Percentiles rank a stretch among this genome's conserved stretches.
Evolutionary conservation across 768 basidiomycete genomes (phyloP).

Genomic region (Cystofilobasidium capitatum): DNA sequence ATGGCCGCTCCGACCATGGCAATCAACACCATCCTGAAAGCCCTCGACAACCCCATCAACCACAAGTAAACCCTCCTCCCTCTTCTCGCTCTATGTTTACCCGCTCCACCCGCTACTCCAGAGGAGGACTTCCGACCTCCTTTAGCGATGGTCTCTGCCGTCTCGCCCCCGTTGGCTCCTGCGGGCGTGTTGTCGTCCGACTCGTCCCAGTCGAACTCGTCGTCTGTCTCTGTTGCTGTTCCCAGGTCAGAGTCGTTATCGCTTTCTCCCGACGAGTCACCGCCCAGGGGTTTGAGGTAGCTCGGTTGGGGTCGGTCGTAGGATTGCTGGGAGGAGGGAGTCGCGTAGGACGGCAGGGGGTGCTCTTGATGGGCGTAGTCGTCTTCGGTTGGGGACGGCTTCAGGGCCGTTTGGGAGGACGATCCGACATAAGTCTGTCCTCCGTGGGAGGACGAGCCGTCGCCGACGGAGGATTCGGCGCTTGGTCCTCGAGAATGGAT

Average conservation of each 20-base stretch:
- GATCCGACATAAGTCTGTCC: too few species aligned
- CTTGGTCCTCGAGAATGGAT: too few species aligned
- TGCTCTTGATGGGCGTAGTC: neutral
- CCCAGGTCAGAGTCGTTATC: slow-evolving; percentile 2
- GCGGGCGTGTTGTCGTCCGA: slow-evolving; percentile 44
- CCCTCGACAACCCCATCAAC: slow-evolving; percentile 15
- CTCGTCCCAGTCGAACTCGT: slow-evolving; percentile 68
- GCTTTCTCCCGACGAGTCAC: neutral
- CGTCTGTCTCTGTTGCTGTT: slow-evolving; percentile 50
- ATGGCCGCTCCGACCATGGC: slow-evolving; percentile 54
- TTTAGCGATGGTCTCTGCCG: slow-evolving; percentile 27
- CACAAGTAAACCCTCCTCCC: slow-evolving; percentile 21
- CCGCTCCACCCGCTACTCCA: slow-evolving; percentile 46
- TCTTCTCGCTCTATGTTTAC: slow-evolving; percentile 16
- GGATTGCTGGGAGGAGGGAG: neutral
- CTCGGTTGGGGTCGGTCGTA: slow-evolving; percentile 2
- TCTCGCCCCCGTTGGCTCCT: slow-evolving; percentile 22
- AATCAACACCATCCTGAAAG: slow-evolving; percentile 46
- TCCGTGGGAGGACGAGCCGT: too few species aligned
- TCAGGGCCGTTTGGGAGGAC: too few species aligned
- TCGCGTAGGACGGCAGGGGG: neutral
- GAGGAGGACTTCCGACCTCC: slow-evolving; percentile 45
- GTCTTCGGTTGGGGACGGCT: neutral
- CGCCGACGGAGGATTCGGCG: too few species aligned
- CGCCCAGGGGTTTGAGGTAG: neutral